A percentile compares a stretch with the other conserved stretches of the same genome.
Evolutionary conservation across 129 eudicot genomes (phyloP).

Genomic region (Tagetes patula): DNA sequence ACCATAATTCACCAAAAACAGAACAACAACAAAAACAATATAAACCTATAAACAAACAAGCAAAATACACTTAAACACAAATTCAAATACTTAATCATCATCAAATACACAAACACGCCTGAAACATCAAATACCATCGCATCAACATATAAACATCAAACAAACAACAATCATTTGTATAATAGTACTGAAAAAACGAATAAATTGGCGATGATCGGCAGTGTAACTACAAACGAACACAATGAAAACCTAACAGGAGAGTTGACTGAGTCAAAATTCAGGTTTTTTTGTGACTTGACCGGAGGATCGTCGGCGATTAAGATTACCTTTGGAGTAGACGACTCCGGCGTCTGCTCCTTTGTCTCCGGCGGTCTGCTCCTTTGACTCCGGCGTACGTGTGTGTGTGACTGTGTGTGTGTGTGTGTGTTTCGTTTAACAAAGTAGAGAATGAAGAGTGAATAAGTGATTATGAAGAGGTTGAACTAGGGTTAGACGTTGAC

Average conservation of each 20-base stretch:
- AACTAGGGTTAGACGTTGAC: too few relatives aligned
- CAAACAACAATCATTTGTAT: slow-evolving; percentile 1
- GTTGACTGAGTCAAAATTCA: slow-evolving; percentile 24
- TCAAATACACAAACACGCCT: neutral
- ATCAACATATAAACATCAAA: slow-evolving; percentile 9
- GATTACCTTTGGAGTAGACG: slow-evolving; percentile 40
- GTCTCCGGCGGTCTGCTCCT: slow-evolving; percentile 2
- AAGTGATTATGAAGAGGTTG: too few relatives aligned
- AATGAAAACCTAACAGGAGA: neutral
- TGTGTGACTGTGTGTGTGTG: too few relatives aligned
- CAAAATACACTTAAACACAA: slow-evolving; percentile 12
- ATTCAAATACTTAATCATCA: neutral
- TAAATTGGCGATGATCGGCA: slow-evolving; percentile 27
- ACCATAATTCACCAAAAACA: slow-evolving; percentile 11
- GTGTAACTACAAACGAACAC: slow-evolving; percentile 18
- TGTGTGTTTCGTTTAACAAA: too few relatives aligned
- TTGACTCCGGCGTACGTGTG: neutral
- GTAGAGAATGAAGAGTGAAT: too few relatives aligned
- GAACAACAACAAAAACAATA: neutral
- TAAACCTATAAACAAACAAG: too few relatives aligned
- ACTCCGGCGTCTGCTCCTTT: slow-evolving; percentile 33
- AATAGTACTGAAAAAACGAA: neutral
- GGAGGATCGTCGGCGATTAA: neutral
- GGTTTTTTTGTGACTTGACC: slow-evolving; percentile 3
- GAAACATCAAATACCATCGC: neutral